Evolutionary conservation across 176 grass and related monocot species (phyloP).

Genomic region (Alopecurus myosuroides): DNA sequence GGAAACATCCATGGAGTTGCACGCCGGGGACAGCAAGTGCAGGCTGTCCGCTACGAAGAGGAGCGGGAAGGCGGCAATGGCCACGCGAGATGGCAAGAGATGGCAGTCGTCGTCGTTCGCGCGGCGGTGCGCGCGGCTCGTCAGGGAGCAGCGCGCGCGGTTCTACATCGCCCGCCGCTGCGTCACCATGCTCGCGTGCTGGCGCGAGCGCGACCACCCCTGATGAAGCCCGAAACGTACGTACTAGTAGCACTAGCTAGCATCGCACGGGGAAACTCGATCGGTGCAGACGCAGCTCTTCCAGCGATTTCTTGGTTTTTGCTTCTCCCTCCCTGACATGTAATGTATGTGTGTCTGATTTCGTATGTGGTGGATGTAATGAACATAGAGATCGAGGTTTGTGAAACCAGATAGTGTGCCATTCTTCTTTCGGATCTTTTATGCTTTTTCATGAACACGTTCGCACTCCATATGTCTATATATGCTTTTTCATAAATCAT

Average conservation of each 20-base stretch:
- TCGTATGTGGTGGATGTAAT: neutral
- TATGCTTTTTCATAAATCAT: neutral
- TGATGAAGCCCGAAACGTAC: neutral
- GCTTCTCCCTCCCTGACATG: neutral
- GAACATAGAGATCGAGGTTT: neutral
- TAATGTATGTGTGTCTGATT: neutral
- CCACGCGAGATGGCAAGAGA: neutral
- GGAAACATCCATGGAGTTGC: neutral
- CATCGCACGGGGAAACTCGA: neutral
- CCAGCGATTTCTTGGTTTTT: neutral
- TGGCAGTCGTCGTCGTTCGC: conserved; percentile 11
- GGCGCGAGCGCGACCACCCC: conserved; percentile 33
- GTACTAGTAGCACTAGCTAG: neutral
- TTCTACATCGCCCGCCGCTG: conserved; percentile 65
- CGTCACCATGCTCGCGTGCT: conserved; percentile 58
- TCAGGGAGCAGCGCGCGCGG: conserved; percentile 43
- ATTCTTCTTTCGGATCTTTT: neutral
- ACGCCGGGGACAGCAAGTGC: neutral
- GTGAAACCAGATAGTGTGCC: neutral
- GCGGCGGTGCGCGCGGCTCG: conserved; percentile 31
- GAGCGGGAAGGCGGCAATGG: neutral
- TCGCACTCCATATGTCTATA: neutral
- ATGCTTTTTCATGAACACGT: neutral
- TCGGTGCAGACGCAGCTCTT: neutral
- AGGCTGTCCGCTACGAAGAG: neutral